Evolutionary conservation across 2,329 filamentous ascomycete genomes (phyloP), one percentile per base, ranked within the genome.

Genomic region (Sphaerulina musiva): DNA sequence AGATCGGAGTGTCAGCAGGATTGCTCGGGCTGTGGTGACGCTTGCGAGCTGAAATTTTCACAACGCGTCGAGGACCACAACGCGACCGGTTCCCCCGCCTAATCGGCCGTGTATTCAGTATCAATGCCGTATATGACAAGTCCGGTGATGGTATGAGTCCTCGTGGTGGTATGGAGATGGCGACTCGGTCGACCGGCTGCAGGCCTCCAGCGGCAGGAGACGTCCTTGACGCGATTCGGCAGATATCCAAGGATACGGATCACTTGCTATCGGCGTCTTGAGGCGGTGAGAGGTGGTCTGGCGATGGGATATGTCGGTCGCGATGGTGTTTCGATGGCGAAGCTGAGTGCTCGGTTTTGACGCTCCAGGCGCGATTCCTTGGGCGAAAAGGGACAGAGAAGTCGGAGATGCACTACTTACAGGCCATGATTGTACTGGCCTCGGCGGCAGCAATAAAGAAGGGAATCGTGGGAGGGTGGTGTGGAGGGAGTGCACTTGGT

Each of bases 401-500:
- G 64, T 61, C 65, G 66, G 63, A 71, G 66, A 64, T 43, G 66
- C 63, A 59, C 63, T 65, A 81, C 78, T 79, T 72, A 82, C 80
- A 78, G 74, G 80, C 78, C 79, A 82, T 82, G 73, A 69, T 73
- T 72, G 70, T 73, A 46, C 29, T 58, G 62, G 60, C 60, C 59
- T 60, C 63, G 61, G 59, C 46, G 54, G 57, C 53, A 55, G 48
- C 48, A 56, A 49, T 42, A 51, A 51, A 42, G 48, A 44, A 46
- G 43, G 51, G 52, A 48, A 43, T 44, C 47, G 49, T 43, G 40
- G 44, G 53, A 40, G 29, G 56, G 51, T 48, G 40, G 40, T 56
- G 57, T 54, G 55, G 36, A 46, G 40, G 32, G 51, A n/a, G 48
- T 43, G 49, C 45, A 53, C 49, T 32, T 34, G 49, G 44, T 43